Percentiles rank a stretch among this genome's conserved stretches.
These are phyloP conservation scores for Aspergillus quadricinctus DNA, from an alignment of 2,329 filamentous ascomycete genomes.

Conservation along the genomic window DNA sequence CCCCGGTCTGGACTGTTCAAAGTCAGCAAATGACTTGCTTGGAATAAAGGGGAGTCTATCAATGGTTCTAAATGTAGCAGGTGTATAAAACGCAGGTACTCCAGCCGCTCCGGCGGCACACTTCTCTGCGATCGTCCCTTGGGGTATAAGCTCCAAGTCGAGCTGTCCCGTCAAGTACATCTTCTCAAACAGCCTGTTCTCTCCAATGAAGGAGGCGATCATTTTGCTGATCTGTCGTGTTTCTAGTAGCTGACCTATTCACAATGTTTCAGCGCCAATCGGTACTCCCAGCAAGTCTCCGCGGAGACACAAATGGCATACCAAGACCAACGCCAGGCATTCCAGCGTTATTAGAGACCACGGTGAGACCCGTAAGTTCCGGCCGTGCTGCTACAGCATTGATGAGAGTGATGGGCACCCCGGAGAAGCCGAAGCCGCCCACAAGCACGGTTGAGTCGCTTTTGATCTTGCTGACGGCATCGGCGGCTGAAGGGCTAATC, in stretches of 20 bases:
- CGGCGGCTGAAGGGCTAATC: conserved; percentile 18
- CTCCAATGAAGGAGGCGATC: conserved; percentile 71
- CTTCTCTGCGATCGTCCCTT: conserved; percentile 86
- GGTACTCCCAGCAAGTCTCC: neutral
- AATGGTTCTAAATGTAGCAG: conserved; percentile 74
- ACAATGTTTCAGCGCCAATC: neutral
- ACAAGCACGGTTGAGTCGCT: conserved; percentile 68
- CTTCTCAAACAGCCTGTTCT: conserved; percentile 80
- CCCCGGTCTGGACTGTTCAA: conserved; percentile 42
- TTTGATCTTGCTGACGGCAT: conserved; percentile 68
- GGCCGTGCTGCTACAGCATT: conserved; percentile 60
- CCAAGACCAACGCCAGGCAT: conserved; percentile 66
- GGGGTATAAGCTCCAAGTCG: conserved; percentile 81
- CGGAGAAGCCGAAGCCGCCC: conserved; percentile 75
- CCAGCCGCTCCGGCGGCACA: conserved; percentile 80
- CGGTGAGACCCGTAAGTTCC: conserved; percentile 57
- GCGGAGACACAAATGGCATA: conserved; percentile 28
- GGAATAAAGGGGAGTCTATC: conserved; percentile 23
- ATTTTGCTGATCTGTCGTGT: conserved; percentile 70
- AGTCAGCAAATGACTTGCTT: conserved; percentile 28
- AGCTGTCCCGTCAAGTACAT: conserved; percentile 84
- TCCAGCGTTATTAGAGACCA: conserved; percentile 79
- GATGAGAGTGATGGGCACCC: conserved; percentile 49
- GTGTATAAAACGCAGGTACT: conserved; percentile 82
- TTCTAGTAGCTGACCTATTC: conserved; percentile 60